A percentile compares a stretch with the other conserved stretches of the same genome.
Evolutionary conservation across 805 yeast genomes (phyloP).

Genomic region (Metschnikowia aberdeeniae): DNA sequence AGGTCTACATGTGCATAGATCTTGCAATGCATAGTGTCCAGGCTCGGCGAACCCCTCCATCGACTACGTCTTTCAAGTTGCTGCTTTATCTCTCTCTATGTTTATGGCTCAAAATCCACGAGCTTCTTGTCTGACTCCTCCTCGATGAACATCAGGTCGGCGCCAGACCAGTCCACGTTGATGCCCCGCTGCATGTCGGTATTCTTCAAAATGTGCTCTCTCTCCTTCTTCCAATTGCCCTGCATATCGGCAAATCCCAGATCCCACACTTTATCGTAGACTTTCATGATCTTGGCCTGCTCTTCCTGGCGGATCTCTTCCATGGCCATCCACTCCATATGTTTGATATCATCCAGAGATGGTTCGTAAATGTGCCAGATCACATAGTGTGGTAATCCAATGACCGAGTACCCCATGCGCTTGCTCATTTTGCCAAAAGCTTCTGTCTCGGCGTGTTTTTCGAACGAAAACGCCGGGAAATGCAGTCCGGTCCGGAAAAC

Average conservation of each 20-base stretch:
- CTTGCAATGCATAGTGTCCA: background rate
- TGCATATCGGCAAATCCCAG: conserved; percentile 75
- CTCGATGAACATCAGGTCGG: conserved; percentile 41
- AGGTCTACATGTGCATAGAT: background rate
- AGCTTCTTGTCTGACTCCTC: conserved; percentile 26
- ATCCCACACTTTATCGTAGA: conserved; percentile 69
- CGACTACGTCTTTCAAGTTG: background rate
- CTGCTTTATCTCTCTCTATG: background rate
- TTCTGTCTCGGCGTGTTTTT: conserved; percentile 96
- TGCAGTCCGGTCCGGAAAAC: conserved; percentile 88
- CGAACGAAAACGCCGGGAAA: conserved; percentile 95
- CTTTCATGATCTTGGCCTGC: conserved; percentile 58
- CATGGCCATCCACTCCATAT: conserved; percentile 85
- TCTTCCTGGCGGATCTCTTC: conserved; percentile 66
- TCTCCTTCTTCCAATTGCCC: conserved; percentile 69
- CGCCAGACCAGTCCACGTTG: conserved; percentile 67
- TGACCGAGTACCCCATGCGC: conserved; percentile 79
- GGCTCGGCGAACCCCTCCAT: too few species aligned
- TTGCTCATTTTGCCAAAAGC: conserved; percentile 90
- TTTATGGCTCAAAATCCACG: conserved; percentile 40
- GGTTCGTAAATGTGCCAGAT: conserved; percentile 93
- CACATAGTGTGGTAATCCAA: conserved; percentile 91
- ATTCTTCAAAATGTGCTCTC: conserved; percentile 67
- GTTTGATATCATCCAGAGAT: conserved; percentile 81
- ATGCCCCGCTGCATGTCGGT: conserved; percentile 60